Conservation (phyloP, 1,284 basidiomycete species). For the Rhodotorula mucilaginosa region DNA sequence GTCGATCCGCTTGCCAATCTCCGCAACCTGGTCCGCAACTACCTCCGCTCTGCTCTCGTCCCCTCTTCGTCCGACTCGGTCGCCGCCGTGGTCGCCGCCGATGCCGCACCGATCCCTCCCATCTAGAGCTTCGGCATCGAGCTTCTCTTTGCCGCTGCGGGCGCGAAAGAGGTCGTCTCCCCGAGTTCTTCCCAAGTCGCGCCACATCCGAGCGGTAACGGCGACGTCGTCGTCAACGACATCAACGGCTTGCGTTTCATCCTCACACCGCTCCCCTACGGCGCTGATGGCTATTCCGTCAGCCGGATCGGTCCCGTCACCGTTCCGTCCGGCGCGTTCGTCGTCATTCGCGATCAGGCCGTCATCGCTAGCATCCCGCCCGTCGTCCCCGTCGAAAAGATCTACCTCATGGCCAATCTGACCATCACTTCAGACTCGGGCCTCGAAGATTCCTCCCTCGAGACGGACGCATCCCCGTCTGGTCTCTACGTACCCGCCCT, state of each 20-base stretch:
- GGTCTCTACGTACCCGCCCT: constrained; percentile 18
- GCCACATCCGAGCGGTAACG: constrained; percentile 1
- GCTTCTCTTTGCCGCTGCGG: constrained; percentile 39
- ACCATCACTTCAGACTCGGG: background rate
- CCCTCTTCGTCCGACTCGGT: background rate
- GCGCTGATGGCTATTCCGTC: constrained; percentile 36
- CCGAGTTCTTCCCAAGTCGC: constrained; percentile 12
- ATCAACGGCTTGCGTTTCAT: constrained; percentile 40
- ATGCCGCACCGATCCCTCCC: background rate
- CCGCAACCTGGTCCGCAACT: background rate
- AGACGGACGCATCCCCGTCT: background rate
- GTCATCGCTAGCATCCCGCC: constrained; percentile 30
- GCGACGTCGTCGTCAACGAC: constrained; percentile 26
- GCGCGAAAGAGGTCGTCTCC: constrained; percentile 17
- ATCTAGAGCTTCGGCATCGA: constrained; percentile 39
- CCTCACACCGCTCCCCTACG: constrained; percentile 15
- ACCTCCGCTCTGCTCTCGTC: background rate
- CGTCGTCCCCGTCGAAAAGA: background rate
- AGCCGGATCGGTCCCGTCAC: constrained; percentile 32
- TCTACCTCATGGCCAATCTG: background rate
- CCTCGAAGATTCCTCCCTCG: too few relatives aligned
- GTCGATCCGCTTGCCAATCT: background rate
- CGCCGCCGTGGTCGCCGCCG: background rate
- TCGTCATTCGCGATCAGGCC: constrained; percentile 36
- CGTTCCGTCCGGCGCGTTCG: constrained; percentile 29